Evolutionary conservation across 1,284 basidiomycete genomes (phyloP), one percentile per base, ranked within the genome.

Genomic region (Grifola frondosa): DNA sequence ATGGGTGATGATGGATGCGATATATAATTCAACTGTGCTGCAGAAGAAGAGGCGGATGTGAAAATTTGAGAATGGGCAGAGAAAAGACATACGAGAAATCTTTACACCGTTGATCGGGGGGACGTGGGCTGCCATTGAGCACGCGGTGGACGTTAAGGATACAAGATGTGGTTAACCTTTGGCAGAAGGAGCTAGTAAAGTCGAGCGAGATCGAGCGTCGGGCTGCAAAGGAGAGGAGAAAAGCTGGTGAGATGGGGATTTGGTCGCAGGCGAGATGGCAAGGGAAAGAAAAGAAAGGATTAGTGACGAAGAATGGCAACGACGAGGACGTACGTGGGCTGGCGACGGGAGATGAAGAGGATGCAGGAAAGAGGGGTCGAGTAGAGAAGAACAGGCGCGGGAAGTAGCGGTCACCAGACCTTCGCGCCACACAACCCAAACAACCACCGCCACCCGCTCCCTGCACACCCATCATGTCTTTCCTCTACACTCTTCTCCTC

Each of bases 31-130:
- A 37, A 37, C 9, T 29, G 37, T n/a, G 8, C 19, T 5, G 17
- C 33, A 56, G 55, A 55, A 52, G 45, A 44, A 48, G 56, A 66
- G 63, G 62, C 36, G 45, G 37, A 42, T 50, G 46, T 28, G 38
- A 25, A 34, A 36, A 30, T 40, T 49, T 36, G 42, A 54, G 48
- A 48, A 48, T 52, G 52, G 45, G 24, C 34, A 48, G 44, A 42
- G 38, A 28, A 29, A 40, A 42, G 49, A 87, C 89, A 74, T 68
- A 92, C 90, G 81, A 67, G 88, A 87, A 61, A 92, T 80, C 78
- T 88, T 91, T 69, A 92, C 85, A 63, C 91, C 91, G 67, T 93
- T 93, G 70, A 93, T 91, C 65, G 87, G n/a, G n/a, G n/a, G 88
- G 57, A 76, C 82, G 69, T 88, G 83, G 49, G 80, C 80, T 52